These are phyloP conservation scores for Hysterium pulicare DNA, from an alignment of 2,329 filamentous ascomycete species.

Conservation along the genomic window DNA sequence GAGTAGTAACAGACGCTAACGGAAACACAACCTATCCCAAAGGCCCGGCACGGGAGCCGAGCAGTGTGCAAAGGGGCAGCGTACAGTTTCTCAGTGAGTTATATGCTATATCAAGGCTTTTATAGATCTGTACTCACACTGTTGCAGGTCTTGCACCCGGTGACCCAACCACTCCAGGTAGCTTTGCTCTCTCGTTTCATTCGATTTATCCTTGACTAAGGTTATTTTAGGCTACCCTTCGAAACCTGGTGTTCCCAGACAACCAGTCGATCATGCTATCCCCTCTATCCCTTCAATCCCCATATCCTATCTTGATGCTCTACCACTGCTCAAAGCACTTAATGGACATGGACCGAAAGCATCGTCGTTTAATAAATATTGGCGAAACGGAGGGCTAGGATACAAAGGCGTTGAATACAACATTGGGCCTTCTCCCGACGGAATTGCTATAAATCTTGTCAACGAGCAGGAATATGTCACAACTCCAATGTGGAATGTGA, in stretches of 20 bases:
- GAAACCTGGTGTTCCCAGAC: slow-evolving; percentile 78
- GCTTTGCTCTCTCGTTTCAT: no score
- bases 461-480: slow-evolving; percentile 51
- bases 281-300: slow-evolving; percentile 88
- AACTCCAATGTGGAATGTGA: slow-evolving; percentile 65
- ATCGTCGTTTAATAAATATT: slow-evolving; percentile 67
- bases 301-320: slow-evolving; percentile 80
- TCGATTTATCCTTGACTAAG: no score
- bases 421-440: slow-evolving; percentile 74
- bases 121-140: slow-evolving; percentile 11
- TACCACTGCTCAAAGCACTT: slow-evolving; percentile 83
- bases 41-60: slow-evolving; percentile 82
- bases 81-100: slow-evolving; percentile 56
- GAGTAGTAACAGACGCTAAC: slow-evolving; percentile 74
- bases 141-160: slow-evolving; percentile 56
- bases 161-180: slow-evolving; percentile 87
- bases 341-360: slow-evolving; percentile 84
- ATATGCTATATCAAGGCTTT: no score
- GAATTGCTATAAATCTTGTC: slow-evolving; percentile 52
- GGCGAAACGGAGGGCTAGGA: slow-evolving; percentile 70
- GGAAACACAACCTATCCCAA: slow-evolving; percentile 77
- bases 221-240: no score
- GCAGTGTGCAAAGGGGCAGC: slow-evolving; percentile 85
- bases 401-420: slow-evolving; percentile 82
- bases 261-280: slow-evolving; percentile 65